Conservation (phyloP, 768 basidiomycete genomes). For the Termitomyces sp. region DNA sequence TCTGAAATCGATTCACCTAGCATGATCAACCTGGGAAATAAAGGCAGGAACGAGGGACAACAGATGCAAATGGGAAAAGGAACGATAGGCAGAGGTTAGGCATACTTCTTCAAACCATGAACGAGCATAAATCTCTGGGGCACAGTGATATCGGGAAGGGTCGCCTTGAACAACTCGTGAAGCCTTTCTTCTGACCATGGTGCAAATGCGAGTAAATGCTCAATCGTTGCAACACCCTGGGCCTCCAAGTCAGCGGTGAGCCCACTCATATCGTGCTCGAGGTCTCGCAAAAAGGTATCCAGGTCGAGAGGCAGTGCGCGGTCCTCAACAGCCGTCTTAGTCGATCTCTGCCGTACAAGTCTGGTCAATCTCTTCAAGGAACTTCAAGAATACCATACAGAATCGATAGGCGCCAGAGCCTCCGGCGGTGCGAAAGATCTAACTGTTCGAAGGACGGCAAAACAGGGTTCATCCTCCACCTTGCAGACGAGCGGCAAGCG, state of each 20-base stretch:
- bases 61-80: background rate
- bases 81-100: background rate
- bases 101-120: background rate
- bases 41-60: background rate
- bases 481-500: background rate
- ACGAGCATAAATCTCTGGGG: conserved; percentile 7
- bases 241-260: background rate
- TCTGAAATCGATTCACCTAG: background rate
- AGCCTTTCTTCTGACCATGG: conserved; percentile 6
- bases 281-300: background rate
- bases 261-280: conserved; percentile 4
- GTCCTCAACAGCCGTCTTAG: background rate
- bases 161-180: conserved; percentile 3
- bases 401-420: too few species aligned
- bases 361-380: background rate
- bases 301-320: background rate
- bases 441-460: background rate
- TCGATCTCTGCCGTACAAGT: background rate
- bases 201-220: background rate
- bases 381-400: background rate
- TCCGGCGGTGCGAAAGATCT: background rate
- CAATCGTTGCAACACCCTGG: background rate
- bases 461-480: background rate
- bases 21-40: background rate
- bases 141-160: conserved; percentile 1